phyloP scores from a whole-genome alignment of 2,329 filamentous ascomycete genomes.

The Fusarium sp. region DNA sequence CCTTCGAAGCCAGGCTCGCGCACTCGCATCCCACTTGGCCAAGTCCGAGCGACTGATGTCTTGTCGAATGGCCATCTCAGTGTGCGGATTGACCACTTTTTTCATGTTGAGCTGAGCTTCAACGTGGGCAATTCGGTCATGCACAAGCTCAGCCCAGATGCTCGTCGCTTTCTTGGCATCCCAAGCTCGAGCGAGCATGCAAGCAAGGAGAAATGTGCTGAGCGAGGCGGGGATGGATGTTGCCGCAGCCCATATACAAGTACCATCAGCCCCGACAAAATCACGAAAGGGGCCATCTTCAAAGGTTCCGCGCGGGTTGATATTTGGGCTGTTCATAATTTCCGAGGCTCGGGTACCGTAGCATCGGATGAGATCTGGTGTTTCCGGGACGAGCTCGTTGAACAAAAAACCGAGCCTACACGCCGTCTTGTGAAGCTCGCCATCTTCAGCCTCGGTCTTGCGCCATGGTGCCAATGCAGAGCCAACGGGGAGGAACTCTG shows the following conservation, averaged over 20 bases:
- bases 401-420: constrained; percentile 18
- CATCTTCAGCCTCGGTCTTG: constrained; percentile 7
- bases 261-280: constrained; percentile 11
- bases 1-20: constrained; percentile 19
- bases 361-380: constrained; percentile 1
- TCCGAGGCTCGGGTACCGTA: constrained; percentile 16
- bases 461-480: constrained; percentile 3
- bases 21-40: constrained; percentile 24
- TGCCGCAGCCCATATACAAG: constrained; percentile 22
- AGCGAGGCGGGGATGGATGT: constrained; percentile 8
- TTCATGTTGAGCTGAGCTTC: constrained; percentile 13
- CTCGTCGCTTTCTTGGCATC: constrained; percentile 5
- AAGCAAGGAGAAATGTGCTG: constrained; percentile 16
- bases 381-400: constrained; percentile 9
- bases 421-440: constrained; percentile 7
- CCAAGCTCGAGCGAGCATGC: constrained; percentile 19
- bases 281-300: constrained; percentile 14
- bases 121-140: constrained; percentile 11
- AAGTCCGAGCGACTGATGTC: constrained; percentile 15
- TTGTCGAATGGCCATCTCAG: constrained; percentile 9
- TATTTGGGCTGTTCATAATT: constrained; percentile 8
- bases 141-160: constrained; percentile 20
- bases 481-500: constrained; percentile 11
- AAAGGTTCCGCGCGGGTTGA: constrained; percentile 3
- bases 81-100: constrained; percentile 20